Base-by-base conservation (phyloP, 139 green algal genomes). In the Raphidocelis subcapitata region DNA sequence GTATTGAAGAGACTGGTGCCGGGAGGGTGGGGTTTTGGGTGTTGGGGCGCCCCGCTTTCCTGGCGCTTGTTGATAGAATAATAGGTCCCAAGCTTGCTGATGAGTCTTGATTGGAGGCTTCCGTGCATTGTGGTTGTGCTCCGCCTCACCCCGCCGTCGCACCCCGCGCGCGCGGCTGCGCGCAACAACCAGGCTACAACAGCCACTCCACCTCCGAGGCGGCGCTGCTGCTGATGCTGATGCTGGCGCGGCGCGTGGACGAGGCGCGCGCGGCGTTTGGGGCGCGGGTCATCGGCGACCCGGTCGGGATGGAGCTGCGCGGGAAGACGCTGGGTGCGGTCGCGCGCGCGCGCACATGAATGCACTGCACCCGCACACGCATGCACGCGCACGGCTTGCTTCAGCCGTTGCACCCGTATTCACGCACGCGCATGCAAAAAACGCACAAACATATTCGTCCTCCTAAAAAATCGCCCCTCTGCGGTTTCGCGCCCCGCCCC, bases 241-340 rank as follows among this genome's bases (percentile, higher is more conserved):
- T 90, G 85, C 77, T 90, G 32, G 64, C 73, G 20, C 72, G 82
- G 24, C 67, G 70, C 31, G 75, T 64, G 23, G 74, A 77, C 32
- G 77, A 83, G 41, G 81, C 77, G 4, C 55, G 67, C 29, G 49
- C 49, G 28, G 74, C 62, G 3, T 84, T 88, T 23, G 54, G 54
- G 44, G 1, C 60, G 33, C 49, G 66, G 0, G 55, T 75, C 18
- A 81, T 90, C 47, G 84, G 84, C 0, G 46, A 69, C 4, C 84
- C 84, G 0, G 67, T 84, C 23, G 84, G 84, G 0, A 37, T 61
- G 14, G 74, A 85, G 68, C 74, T 87, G 62, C 10, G 31, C 5
- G 82, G 82, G 51, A 86, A 86, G 70, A 83, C 67, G 32, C 66
- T 90, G 32, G 84, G n/a, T n/a, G n/a, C n/a, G n/a, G n/a, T n/a